phyloP scores from a whole-genome alignment of 345 rosid species.

The Boechera retrofracta region DNA sequence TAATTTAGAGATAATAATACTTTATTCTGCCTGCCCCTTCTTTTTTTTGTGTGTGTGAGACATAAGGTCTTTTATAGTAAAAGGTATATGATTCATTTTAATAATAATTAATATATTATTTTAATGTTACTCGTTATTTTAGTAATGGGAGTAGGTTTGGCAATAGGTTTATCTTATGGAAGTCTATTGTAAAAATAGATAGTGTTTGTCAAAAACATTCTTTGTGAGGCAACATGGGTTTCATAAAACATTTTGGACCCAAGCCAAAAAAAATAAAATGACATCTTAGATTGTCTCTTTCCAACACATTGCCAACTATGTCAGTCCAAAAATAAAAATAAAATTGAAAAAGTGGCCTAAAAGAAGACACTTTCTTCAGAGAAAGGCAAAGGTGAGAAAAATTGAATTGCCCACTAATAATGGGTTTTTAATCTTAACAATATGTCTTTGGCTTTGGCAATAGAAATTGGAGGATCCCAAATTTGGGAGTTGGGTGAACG shows the following conservation, averaged over 20 bases:
- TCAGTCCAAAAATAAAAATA: constrained; percentile 38
- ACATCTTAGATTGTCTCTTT: constrained; percentile 48
- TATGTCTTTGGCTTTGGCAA: constrained; percentile 31
- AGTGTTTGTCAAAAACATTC: constrained; percentile 38
- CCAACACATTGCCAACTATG: constrained; percentile 52
- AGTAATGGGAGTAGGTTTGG: constrained; percentile 38
- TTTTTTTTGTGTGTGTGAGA: constrained; percentile 7
- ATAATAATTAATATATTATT: background rate
- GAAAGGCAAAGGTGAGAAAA: constrained; percentile 60
- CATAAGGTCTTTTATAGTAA: constrained; percentile 33
- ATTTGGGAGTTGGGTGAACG: constrained; percentile 42
- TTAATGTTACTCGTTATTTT: constrained; percentile 9
- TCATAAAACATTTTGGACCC: constrained; percentile 29
- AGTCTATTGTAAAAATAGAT: constrained; percentile 27
- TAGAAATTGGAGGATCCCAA: constrained; percentile 48
- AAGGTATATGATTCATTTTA: constrained; percentile 22
- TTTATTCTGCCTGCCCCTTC: constrained; percentile 53
- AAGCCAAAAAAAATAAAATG: constrained; percentile 12
- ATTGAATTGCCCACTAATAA: constrained; percentile 42
- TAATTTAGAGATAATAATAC: constrained; percentile 48
- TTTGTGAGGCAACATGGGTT: constrained; percentile 43
- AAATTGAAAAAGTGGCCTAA: constrained; percentile 44
- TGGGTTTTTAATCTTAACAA: constrained; percentile 36
- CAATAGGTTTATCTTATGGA: constrained; percentile 22
- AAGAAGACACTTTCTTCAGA: constrained; percentile 59